Percentiles rank a stretch among this genome's conserved stretches.
phyloP scores from a whole-genome alignment of 1,139 yeast species.

The Pneumocystis canis region DNA sequence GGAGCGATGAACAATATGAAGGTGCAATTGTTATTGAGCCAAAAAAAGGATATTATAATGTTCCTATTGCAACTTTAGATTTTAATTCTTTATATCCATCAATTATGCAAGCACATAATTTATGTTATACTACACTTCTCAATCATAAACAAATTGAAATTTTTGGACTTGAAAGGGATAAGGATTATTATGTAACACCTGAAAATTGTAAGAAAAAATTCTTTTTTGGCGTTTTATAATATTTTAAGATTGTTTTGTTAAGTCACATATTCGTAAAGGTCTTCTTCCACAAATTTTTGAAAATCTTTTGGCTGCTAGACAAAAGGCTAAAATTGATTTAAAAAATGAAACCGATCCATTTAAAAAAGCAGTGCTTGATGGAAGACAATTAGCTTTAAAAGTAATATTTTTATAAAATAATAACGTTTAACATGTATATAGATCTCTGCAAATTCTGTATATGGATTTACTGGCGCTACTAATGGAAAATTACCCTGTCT shows the following conservation, averaged over 20 bases:
- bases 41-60: slow-evolving; percentile 82
- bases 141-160: slow-evolving; percentile 55
- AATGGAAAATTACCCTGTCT: slow-evolving; percentile 92
- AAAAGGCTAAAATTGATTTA: slow-evolving; percentile 77
- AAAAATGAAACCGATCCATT: slow-evolving; percentile 91
- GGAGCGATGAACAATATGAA: slow-evolving; percentile 77
- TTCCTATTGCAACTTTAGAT: slow-evolving; percentile 94
- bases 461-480: slow-evolving; percentile 98
- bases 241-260: slow-evolving; percentile 51
- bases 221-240: not conserved
- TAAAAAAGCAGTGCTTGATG: slow-evolving; percentile 82
- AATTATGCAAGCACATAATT: slow-evolving; percentile 98
- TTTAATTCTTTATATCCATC: slow-evolving; percentile 96
- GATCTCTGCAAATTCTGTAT: slow-evolving; percentile 90
- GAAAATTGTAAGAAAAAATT: slow-evolving; percentile 40
- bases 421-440: not conserved
- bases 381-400: slow-evolving; percentile 90
- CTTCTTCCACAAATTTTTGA: slow-evolving; percentile 80
- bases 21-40: slow-evolving; percentile 99
- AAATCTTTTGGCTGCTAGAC: slow-evolving; percentile 82
- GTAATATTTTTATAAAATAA: slow-evolving; percentile 18
- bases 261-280: slow-evolving; percentile 55
- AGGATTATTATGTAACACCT: slow-evolving; percentile 77
- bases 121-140: slow-evolving; percentile 83
- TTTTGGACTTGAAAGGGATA: slow-evolving; percentile 46